These are phyloP conservation scores for Lasiosphaeriaceae sp. DNA, from an alignment of 495 filamentous ascomycete species.

Conservation along the genomic window DNA sequence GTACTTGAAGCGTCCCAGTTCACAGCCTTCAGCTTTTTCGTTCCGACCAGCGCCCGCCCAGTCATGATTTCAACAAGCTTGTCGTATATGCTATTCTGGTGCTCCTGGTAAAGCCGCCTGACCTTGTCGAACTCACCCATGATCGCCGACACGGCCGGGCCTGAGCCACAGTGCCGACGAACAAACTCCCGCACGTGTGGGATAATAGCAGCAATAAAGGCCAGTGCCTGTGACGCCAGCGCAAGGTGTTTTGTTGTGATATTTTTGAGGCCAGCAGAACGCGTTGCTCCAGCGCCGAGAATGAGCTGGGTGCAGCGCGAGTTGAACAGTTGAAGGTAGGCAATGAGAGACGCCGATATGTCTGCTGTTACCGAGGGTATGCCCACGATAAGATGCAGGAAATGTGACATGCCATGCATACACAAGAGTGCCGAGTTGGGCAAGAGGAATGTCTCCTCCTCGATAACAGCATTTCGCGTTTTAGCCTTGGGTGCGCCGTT, in stretches of 20 bases:
- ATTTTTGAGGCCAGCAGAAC: slow-evolving; percentile 87
- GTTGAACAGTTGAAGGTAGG: slow-evolving; percentile 84
- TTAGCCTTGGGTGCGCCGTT: slow-evolving; percentile 65
- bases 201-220: slow-evolving; percentile 81
- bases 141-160: slow-evolving; percentile 41
- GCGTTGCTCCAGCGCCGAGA: slow-evolving; percentile 86
- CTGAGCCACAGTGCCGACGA: slow-evolving; percentile 66
- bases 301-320: slow-evolving; percentile 91
- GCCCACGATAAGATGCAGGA: slow-evolving; percentile 74
- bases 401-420: slow-evolving; percentile 74
- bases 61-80: slow-evolving; percentile 97
- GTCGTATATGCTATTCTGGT: slow-evolving; percentile 88
- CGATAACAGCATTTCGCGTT: slow-evolving; percentile 68
- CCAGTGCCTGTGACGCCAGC: slow-evolving; percentile 82
- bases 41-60: slow-evolving; percentile 65
- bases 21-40: slow-evolving; percentile 70
- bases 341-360: slow-evolving; percentile 60
- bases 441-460: slow-evolving; percentile 80
- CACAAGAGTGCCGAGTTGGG: slow-evolving; percentile 76
- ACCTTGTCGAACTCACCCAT: slow-evolving; percentile 94
- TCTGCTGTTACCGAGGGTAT: slow-evolving; percentile 87
- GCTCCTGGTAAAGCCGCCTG: slow-evolving; percentile 82
- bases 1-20: slow-evolving; percentile 60
- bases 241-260: slow-evolving; percentile 96
- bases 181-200: slow-evolving; percentile 91